Evolutionary conservation across 306 rosid species (phyloP), one percentile per base, ranked within the genome.

Genomic region (Inga laurina): DNA sequence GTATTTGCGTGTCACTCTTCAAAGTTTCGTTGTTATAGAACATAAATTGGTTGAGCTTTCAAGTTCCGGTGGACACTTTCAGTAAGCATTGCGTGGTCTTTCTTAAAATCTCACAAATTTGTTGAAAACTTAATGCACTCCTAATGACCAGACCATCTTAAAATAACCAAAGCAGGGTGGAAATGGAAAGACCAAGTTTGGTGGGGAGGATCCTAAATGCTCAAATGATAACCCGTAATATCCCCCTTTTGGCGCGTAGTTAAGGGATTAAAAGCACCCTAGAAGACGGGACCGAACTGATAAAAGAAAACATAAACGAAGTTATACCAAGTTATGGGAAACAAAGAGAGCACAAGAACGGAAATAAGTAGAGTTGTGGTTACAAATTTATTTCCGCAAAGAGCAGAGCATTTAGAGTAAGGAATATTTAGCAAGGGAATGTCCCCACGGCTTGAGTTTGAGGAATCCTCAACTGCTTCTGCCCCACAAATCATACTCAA

Each of bases 401-500:
- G n/a, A 43, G 43, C 66, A 75, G 57, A 14, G 66, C 64, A 78
- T 75, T 72, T 45, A 22, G 67, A 16, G 59, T 45, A 75, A 19
- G 73, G 77, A 72, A 78, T 68, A 87, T 84, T 73, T 78, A 85
- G 83, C 77, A 74, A 54, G 78, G 2, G 39, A 30, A 49, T 1
- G 52, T 74, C 30, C 10, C 46, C 45, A 51, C 52, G 35, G 64
- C 78, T 30, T 64, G 70, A 64, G 84, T 68, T 67, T 73, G 19
- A 66, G 34, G 72, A 79, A 66, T 56, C 80, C 83, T 74, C 68
- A 43, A 74, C 77, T 65, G 65, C 79, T 72, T 65, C 8, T 79
- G 77, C 32, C 73, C 87, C 65, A 79, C 81, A 65, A 74, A 79
- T 44, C 48, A 72, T 72, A 57, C 84, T 56, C 66, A 74, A 79